A percentile compares a stretch with the other conserved stretches of the same genome.
Evolutionary conservation across 768 basidiomycete genomes (phyloP).

Genomic region (Lepiota venenata): DNA sequence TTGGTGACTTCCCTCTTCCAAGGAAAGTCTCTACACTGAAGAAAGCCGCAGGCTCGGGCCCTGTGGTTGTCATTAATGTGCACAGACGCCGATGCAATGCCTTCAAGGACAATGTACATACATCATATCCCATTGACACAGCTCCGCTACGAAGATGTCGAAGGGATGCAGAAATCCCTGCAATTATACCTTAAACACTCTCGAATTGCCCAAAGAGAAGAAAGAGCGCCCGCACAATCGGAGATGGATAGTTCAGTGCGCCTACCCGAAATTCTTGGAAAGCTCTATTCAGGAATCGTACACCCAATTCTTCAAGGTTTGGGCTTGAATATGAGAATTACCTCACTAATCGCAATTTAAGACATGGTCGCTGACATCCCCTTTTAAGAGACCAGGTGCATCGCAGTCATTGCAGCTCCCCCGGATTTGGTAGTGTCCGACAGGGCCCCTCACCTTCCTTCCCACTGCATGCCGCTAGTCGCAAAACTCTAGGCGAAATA

Average conservation of each 20-base stretch:
- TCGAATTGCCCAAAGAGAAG: background rate
- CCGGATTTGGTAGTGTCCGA: constrained; percentile 22
- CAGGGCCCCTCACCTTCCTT: constrained; percentile 27
- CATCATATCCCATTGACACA: background rate
- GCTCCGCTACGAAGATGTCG: background rate
- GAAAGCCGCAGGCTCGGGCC: background rate
- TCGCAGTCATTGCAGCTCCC: background rate
- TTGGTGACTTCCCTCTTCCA: background rate
- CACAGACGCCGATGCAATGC: constrained; percentile 12
- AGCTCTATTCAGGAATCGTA: background rate
- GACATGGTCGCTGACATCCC: no score
- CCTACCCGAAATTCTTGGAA: background rate
- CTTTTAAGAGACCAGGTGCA: background rate
- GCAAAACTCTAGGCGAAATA: constrained; percentile 3
- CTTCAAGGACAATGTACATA: background rate
- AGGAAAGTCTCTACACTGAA: background rate
- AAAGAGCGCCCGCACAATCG: no score
- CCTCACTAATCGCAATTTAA: background rate
- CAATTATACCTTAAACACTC: background rate
- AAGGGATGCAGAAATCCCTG: no score
- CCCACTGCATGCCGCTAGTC: constrained; percentile 38
- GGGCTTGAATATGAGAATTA: background rate
- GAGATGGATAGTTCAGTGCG: background rate
- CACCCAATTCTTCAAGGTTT: constrained; percentile 3
- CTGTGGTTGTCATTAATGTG: constrained; percentile 15